These are phyloP conservation scores for Solanum lycopersicoides DNA, from an alignment of 257 asterid genomes.

Conservation along the genomic window DNA sequence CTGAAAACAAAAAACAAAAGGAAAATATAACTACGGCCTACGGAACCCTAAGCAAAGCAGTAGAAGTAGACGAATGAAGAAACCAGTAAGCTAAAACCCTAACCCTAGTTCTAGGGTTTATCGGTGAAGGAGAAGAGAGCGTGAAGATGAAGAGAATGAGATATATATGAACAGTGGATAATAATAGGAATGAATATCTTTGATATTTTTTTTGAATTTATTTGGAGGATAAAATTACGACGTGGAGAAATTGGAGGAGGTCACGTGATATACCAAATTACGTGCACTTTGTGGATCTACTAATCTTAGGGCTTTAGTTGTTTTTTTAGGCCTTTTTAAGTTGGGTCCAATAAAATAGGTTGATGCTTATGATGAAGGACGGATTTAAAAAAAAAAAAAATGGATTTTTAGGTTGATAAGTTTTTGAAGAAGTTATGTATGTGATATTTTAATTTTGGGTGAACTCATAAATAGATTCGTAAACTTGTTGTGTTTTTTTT, in stretches of 20 bases:
- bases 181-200: background rate
- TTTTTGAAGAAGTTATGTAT: background rate
- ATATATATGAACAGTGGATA: background rate
- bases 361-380: background rate
- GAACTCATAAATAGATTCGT: no score
- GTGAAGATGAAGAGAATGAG: background rate
- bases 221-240: background rate
- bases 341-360: background rate
- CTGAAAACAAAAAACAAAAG: background rate
- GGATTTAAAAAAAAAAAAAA: background rate
- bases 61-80: background rate
- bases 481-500: no score
- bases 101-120: background rate
- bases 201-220: background rate
- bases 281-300: background rate
- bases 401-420: no score
- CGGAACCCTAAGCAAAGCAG: background rate
- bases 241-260: background rate
- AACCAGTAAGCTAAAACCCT: background rate
- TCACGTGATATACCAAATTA: background rate
- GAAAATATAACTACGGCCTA: no score
- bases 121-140: background rate
- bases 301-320: background rate
- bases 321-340: background rate
- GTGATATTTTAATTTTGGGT: background rate